Base-by-base conservation (phyloP, 495 filamentous ascomycete species). In the Talaromyces liani region DNA sequence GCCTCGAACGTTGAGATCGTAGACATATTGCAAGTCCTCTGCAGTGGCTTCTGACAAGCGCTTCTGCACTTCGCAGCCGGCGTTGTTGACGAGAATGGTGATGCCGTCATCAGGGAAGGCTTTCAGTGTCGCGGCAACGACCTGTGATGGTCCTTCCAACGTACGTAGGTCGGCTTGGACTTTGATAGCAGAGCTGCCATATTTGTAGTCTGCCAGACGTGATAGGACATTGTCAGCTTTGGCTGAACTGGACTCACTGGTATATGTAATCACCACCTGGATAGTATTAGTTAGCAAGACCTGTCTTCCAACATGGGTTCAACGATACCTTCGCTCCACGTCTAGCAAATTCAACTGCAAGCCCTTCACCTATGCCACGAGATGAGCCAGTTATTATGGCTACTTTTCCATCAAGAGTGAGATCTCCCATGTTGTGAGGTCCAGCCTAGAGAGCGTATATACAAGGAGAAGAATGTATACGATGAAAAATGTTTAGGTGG, bases 1-100 rank as follows among this genome's bases (percentile, higher is more conserved):
- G 1, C 66, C 76, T 33, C 73, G 75, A 0, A 82, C 74, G 62
- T 82, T 82, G 34, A 77, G 56, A 63, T 77, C 68, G 65, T 74
- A 80, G 34, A 77, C 65, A 12, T 65, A 64, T 9, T 68, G 69
- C 64, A 70, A 80, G 45, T 75, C 70, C 20, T 75, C 71, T 20
- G 66, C 61, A 9, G 72, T 74, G 34, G 71, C 69, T 24, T 77
- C 73, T 22, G 59, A 47, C 33, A 79, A 58, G 1, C 62, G 29
- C 16, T 63, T 70, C 12, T 61, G 64, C 14, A 54, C 36, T 5
- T 58, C 53, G 36, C 41, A 53, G 6, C 51, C 70, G 20, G 69
- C 70, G 25, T 72, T 71, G 57, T 71, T 69, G 34, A 71, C 64
- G 8, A 72, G 62, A 6, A 72, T 72, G 25, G 69, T 65, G 22